Percentiles rank a stretch among this genome's conserved stretches.
phyloP scores from a whole-genome alignment of 2,329 filamentous ascomycete species.

The Fusarium illudens region DNA sequence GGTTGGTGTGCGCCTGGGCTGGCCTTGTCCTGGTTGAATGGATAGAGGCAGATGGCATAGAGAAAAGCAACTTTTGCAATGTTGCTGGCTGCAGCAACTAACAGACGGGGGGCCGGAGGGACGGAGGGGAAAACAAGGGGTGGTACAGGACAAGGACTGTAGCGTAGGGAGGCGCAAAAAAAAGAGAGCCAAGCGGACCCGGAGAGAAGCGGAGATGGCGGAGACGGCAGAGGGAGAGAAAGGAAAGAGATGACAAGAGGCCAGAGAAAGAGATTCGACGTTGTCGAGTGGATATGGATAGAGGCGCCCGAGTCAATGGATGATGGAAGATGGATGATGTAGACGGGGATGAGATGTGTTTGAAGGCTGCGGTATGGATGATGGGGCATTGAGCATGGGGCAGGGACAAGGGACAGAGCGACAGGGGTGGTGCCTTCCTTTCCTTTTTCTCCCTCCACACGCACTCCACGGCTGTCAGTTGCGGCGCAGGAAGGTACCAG shows the following conservation, averaged over 20 bases:
- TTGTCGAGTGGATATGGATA: constrained; percentile 11
- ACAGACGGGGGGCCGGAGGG: constrained; percentile 13
- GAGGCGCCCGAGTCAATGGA: constrained; percentile 16
- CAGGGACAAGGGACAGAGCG: constrained; percentile 37
- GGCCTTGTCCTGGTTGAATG: background rate
- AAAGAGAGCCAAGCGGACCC: constrained; percentile 18
- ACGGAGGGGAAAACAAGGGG: constrained; percentile 31
- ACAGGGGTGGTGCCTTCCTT: constrained; percentile 29
- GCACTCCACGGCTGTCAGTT: constrained; percentile 32
- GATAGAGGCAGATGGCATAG: constrained; percentile 13
- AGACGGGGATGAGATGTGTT: constrained; percentile 28
- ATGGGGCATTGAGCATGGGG: constrained; percentile 41
- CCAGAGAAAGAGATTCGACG: constrained; percentile 1
- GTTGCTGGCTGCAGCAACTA: constrained; percentile 28
- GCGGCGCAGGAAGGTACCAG: constrained; percentile 29
- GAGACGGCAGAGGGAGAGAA: background rate
- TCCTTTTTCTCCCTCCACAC: constrained; percentile 18
- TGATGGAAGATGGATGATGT: constrained; percentile 28
- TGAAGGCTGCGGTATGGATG: constrained; percentile 23
- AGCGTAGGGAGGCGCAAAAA: constrained; percentile 23
- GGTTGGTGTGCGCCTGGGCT: background rate
- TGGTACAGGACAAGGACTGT: constrained; percentile 28
- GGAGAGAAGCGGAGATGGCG: constrained; percentile 21
- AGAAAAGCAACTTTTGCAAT: constrained; percentile 34
- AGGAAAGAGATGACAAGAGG: background rate